Conservation (phyloP, 306 rosid species). For the Morella rubra region DNA sequence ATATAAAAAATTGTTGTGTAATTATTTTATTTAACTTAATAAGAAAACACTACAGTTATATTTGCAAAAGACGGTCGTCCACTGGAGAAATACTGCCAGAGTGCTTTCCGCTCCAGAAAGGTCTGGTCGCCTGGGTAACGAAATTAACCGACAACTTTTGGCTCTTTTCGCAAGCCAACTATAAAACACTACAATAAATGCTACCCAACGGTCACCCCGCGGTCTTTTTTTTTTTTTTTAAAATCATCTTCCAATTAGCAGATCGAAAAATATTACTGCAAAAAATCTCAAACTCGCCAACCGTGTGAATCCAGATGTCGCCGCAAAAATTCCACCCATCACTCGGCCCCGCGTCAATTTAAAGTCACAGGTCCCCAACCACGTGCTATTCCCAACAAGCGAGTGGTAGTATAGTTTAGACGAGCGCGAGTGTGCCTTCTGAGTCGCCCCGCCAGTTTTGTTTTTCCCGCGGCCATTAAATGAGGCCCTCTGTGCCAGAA, state of each 20-base stretch:
- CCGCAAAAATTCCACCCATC: neutral
- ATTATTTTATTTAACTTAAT: too few species aligned
- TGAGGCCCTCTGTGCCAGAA: slow-evolving; percentile 28
- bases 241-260: neutral
- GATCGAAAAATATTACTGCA: neutral
- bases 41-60: too few species aligned
- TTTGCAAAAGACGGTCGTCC: too few species aligned
- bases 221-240: neutral
- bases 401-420: neutral
- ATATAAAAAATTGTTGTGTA: too few species aligned
- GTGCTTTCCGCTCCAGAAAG: too few species aligned
- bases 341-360: neutral
- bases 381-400: neutral
- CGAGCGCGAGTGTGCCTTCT: slow-evolving; percentile 8
- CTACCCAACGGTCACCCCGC: neutral
- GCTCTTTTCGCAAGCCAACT: too few species aligned
- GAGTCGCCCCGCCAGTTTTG: neutral
- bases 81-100: too few species aligned
- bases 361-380: neutral
- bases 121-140: too few species aligned
- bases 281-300: slow-evolving; percentile 1
- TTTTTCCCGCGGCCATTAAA: slow-evolving; percentile 86
- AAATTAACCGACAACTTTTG: too few species aligned
- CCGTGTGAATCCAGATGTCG: slow-evolving; percentile 9
- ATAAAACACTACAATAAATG: neutral